Conservation (phyloP, 768 basidiomycete genomes). For the Leccinum disarticulatum region DNA sequence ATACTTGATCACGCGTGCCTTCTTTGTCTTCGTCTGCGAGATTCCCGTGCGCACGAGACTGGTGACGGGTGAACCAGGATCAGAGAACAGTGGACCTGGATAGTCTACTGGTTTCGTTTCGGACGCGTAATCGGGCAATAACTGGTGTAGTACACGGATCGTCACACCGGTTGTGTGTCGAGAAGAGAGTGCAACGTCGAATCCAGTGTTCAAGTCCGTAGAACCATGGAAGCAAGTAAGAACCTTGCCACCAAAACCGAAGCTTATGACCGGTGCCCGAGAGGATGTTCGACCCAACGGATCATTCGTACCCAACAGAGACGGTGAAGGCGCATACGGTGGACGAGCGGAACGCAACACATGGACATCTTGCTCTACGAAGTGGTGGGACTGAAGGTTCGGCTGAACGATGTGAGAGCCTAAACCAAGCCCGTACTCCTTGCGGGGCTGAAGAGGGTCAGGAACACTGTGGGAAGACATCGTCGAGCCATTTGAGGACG, state of each 20-base stretch:
- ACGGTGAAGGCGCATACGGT: constrained; percentile 83
- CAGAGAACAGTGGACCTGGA: constrained; percentile 87
- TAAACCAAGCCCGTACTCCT: constrained; percentile 28
- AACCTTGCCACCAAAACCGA: constrained; percentile 92
- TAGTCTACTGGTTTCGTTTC: constrained; percentile 57
- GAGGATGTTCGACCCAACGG: constrained; percentile 72
- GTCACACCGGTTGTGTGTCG: constrained; percentile 68
- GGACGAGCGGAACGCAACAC: constrained; percentile 40
- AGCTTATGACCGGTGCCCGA: constrained; percentile 78
- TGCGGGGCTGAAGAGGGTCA: constrained; percentile 24
- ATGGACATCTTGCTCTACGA: constrained; percentile 28
- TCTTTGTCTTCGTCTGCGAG: constrained; percentile 78
- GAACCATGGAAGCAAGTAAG: constrained; percentile 85
- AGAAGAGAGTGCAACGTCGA: constrained; percentile 74
- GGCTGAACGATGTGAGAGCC: constrained; percentile 21
- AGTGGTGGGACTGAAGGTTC: constrained; percentile 16
- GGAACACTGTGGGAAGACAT: constrained; percentile 32
- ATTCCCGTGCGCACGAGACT: constrained; percentile 66
- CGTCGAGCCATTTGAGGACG: constrained; percentile 46
- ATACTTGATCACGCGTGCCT: constrained; percentile 73
- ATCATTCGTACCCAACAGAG: constrained; percentile 78
- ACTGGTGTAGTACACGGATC: constrained; percentile 62
- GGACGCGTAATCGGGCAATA: constrained; percentile 68
- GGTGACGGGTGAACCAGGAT: constrained; percentile 61
- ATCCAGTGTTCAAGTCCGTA: constrained; percentile 63